Conservation (phyloP, 2,329 filamentous ascomycete genomes). For the Penicillium sp. region DNA sequence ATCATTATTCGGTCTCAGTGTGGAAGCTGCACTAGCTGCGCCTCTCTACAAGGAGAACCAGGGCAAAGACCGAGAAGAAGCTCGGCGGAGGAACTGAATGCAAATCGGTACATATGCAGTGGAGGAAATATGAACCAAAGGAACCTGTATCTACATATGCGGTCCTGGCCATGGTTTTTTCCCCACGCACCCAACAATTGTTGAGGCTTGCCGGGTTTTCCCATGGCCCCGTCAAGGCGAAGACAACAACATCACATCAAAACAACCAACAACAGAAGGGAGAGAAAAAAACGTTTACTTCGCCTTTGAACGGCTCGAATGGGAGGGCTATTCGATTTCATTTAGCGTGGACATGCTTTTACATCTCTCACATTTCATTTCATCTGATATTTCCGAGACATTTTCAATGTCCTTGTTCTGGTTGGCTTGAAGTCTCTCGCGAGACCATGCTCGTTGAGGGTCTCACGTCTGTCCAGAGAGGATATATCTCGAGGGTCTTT, state of each 20-base stretch:
- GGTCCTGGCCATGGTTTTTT: conserved; percentile 25
- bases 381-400: background rate
- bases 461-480: background rate
- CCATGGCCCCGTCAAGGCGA: conserved; percentile 18
- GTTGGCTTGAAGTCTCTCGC: background rate
- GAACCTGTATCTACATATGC: background rate
- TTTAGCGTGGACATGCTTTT: background rate
- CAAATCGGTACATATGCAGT: background rate
- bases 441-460: conserved; percentile 5
- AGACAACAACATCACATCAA: background rate
- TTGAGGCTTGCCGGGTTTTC: conserved; percentile 16
- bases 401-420: background rate
- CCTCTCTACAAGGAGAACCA: background rate
- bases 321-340: conserved; percentile 11
- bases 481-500: background rate
- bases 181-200: conserved; percentile 8
- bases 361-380: background rate
- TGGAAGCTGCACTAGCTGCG: background rate
- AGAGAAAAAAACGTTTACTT: background rate
- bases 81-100: background rate
- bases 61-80: background rate
- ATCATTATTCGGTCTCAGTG: background rate
- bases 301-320: conserved; percentile 19
- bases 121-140: background rate
- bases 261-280: background rate